phyloP scores from a whole-genome alignment of 2,329 filamentous ascomycete species.

The Penicillium sp. region DNA sequence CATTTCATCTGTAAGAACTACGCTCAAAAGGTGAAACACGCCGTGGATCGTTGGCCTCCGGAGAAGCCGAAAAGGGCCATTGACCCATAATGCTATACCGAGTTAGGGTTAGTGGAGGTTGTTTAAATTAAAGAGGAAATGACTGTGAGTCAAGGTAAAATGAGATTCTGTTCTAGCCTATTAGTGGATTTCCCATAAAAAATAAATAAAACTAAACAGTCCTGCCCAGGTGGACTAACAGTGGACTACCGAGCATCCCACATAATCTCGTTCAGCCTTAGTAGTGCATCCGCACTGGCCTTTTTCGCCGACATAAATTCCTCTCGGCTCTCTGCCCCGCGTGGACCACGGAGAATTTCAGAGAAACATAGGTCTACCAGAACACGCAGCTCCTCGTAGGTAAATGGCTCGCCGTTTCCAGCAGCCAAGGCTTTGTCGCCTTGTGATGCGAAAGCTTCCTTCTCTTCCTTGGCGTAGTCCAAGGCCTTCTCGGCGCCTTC shows the following conservation, averaged over 20 bases:
- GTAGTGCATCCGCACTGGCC: constrained; percentile 43
- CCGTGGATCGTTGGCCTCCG: constrained; percentile 13
- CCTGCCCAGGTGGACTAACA: too few relatives aligned
- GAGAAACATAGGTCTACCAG: constrained; percentile 48
- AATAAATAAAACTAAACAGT: not conserved
- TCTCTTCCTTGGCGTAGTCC: constrained; percentile 45
- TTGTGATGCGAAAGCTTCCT: constrained; percentile 38
- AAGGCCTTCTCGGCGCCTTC: constrained; percentile 46
- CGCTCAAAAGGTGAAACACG: constrained; percentile 23
- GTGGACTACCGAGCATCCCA: constrained; percentile 44
- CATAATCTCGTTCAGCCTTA: constrained; percentile 48
- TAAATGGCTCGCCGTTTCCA: constrained; percentile 44
- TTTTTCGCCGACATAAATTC: constrained; percentile 48
- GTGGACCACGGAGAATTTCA: constrained; percentile 42
- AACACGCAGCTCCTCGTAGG: constrained; percentile 46
- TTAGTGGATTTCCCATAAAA: not conserved
- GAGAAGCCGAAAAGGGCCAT: constrained; percentile 11
- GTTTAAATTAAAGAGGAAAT: constrained; percentile 21
- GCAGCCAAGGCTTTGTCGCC: constrained; percentile 34
- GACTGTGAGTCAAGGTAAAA: constrained; percentile 6
- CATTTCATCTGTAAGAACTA: not conserved
- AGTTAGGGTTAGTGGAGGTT: constrained; percentile 14
- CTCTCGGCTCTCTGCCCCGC: constrained; percentile 43
- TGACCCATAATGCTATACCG: constrained; percentile 3
- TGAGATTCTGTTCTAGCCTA: not conserved